Base-by-base conservation (phyloP, 257 asterid genomes). In the Solanum bulbocastanum region DNA sequence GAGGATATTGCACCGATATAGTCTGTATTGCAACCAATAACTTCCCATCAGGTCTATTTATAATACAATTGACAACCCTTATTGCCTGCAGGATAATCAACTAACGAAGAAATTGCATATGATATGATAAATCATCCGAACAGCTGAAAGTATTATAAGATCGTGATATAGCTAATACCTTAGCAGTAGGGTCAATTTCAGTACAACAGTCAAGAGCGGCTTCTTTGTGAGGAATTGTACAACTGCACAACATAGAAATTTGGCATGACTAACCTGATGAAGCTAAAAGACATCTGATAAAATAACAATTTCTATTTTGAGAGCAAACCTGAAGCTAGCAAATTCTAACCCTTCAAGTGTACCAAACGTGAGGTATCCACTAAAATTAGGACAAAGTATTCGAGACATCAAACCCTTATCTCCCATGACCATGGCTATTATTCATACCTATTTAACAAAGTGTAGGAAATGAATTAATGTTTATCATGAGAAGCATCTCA, bases 391-490 rank as follows among this genome's bases (percentile, higher is more conserved):
- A 90, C 98, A 96, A 66, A 95, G 98, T 85, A 97, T 32, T 83
- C 99, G 94, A 32, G 99, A 93, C 87, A 97, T 91, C 88, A 97
- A 89, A 86, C 98, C 99, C 90, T 95, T 93, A 92, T 97, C 99
- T 46, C 98, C 98, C 99, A 97, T 97, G 87, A 96, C 98, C 98
- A 97, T 90, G 18, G 98, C 98, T 87, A 97, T 97, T 72, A 96
- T 96, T 33, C 98, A 98, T 79, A 94, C 92, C 99, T 97, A 75
- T 75, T 75, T 75, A 75, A 75, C 83, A 75, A 75, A 37, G 20
- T 75, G 94, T 46, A 46, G 71, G 20, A 86, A 69, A 71, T 35
- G 40, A 66, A 35, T 68, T 84, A 75, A 76, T 9, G 52, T 52
- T 75, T 75, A 23, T 36, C 83, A 75, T 6, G 56, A 75, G 33